phyloP scores from a whole-genome alignment of 768 basidiomycete genomes.

The Lentinula boryana region DNA sequence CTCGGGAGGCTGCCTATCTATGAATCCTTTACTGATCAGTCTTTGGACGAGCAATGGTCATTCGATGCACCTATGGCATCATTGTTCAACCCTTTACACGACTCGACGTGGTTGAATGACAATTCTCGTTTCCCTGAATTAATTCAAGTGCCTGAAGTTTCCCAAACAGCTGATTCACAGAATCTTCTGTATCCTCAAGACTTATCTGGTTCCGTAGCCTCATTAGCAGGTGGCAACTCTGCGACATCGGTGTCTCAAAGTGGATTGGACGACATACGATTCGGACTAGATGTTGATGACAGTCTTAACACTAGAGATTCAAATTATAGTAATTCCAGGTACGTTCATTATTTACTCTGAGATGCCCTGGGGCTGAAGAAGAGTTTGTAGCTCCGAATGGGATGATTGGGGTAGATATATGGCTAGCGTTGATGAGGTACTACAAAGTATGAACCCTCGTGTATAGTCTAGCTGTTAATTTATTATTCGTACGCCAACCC shows the following conservation, averaged over 20 bases:
- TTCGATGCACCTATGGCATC: neutral
- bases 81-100: neutral
- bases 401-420: conserved; percentile 7
- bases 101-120: neutral
- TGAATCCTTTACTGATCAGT: neutral
- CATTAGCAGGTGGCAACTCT: neutral
- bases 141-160: neutral
- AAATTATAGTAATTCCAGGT: neutral
- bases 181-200: neutral
- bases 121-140: neutral
- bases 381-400: neutral
- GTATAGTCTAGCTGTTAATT: neutral
- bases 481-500: too few relatives aligned
- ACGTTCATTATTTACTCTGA: neutral
- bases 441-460: neutral
- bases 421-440: conserved; percentile 1
- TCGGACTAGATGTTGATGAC: neutral
- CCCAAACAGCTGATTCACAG: neutral
- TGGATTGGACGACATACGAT: neutral
- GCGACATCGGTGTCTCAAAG: neutral
- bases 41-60: neutral
- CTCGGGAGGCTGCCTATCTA: neutral
- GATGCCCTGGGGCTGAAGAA: neutral
- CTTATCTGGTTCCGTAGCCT: neutral
- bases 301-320: neutral